A percentile compares a stretch with the other conserved stretches of the same genome.
phyloP scores from a whole-genome alignment of 768 basidiomycete species.

The Multifurca ochricompacta region DNA sequence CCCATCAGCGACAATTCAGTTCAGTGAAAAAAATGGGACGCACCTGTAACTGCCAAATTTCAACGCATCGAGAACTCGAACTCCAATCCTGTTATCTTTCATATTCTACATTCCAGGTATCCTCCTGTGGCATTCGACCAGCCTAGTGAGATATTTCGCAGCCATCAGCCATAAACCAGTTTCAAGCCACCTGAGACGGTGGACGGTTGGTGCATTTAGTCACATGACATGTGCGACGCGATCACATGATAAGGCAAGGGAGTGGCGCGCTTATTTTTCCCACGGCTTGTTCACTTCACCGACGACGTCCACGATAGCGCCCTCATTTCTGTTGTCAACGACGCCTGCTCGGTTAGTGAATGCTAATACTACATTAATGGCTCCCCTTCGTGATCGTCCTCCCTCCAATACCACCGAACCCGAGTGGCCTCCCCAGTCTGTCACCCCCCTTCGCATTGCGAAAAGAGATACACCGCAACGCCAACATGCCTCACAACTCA shows the following conservation, averaged over 20 bases:
- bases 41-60: no score
- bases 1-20: no score
- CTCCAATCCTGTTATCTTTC: no score
- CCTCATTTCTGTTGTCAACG: neutral
- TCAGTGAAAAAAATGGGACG: no score
- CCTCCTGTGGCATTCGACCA: no score
- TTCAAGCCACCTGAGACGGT: no score
- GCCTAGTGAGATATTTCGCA: no score
- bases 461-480: conserved; percentile 50
- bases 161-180: no score
- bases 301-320: neutral
- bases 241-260: conserved; percentile 20
- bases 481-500: conserved; percentile 40
- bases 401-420: conserved; percentile 56
- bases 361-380: conserved; percentile 24
- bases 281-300: conserved; percentile 17
- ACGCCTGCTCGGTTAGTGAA: neutral
- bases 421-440: conserved; percentile 56
- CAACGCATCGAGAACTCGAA: no score
- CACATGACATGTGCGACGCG: conserved; percentile 13
- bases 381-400: conserved; percentile 51
- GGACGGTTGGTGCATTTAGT: neutral
- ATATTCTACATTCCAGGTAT: no score
- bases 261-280: conserved; percentile 5
- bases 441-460: conserved; percentile 62